These are phyloP conservation scores for Neophaeococcomyces mojaviensis DNA, from an alignment of 2,329 filamentous ascomycete genomes.

Conservation along the genomic window DNA sequence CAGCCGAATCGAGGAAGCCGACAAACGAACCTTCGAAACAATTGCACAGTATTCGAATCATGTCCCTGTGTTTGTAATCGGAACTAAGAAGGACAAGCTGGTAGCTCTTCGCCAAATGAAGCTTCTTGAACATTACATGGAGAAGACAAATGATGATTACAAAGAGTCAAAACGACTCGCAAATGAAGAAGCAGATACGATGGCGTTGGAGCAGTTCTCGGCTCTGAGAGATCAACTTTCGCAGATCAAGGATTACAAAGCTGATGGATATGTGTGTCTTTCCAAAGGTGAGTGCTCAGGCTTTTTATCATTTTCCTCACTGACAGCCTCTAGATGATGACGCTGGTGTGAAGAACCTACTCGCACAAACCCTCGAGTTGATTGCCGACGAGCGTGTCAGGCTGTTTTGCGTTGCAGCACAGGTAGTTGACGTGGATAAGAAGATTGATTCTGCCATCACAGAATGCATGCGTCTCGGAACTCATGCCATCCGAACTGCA, in stretches of 20 bases:
- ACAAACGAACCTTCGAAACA: slow-evolving; percentile 27
- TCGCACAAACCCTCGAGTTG: slow-evolving; percentile 26
- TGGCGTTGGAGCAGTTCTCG: slow-evolving; percentile 20
- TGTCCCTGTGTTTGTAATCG: slow-evolving; percentile 29
- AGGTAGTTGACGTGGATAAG: slow-evolving; percentile 28
- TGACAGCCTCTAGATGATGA: slow-evolving; percentile 23
- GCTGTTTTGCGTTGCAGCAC: slow-evolving; percentile 29
- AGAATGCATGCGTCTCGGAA: slow-evolving; percentile 28
- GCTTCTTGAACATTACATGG: slow-evolving; percentile 19
- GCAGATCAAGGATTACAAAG: slow-evolving; percentile 20
- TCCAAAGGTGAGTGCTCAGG: slow-evolving; percentile 18
- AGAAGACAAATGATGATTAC: slow-evolving; percentile 20
- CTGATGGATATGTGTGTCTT: slow-evolving; percentile 20
- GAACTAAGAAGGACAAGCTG: slow-evolving; percentile 30
- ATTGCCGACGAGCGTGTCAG: slow-evolving; percentile 29
- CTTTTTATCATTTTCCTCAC: neutral
- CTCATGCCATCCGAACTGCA: slow-evolving; percentile 24
- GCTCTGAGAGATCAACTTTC: slow-evolving; percentile 18
- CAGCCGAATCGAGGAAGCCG: slow-evolving; percentile 28
- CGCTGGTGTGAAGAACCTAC: slow-evolving; percentile 25
- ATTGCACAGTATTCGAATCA: slow-evolving; percentile 27
- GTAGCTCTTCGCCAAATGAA: slow-evolving; percentile 23
- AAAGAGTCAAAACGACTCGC: slow-evolving; percentile 23
- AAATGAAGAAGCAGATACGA: slow-evolving; percentile 15
- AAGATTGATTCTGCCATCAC: slow-evolving; percentile 30